Percentiles rank a stretch among this genome's conserved stretches.
Conservation (phyloP, 306 rosid genomes). For the Erythrophleum fordii region DNA sequence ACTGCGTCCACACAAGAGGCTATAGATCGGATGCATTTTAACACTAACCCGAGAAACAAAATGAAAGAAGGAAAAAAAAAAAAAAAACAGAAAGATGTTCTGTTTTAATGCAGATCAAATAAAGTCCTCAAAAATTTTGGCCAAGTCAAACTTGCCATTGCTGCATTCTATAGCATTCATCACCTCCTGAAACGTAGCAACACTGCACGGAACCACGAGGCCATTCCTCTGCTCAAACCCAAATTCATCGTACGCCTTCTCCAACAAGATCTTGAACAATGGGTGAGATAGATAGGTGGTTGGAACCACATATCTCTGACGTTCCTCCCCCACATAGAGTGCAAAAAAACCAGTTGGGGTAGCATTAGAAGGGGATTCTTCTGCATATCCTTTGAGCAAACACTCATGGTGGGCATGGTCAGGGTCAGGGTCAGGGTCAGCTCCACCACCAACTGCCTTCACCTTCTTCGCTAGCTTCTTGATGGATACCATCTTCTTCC, state of each 20-base stretch:
- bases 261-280: constrained; percentile 80
- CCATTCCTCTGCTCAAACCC: constrained; percentile 77
- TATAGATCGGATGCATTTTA: background rate
- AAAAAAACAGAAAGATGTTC: background rate
- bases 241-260: constrained; percentile 73
- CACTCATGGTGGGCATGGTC: constrained; percentile 39
- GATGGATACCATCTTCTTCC: constrained; percentile 58
- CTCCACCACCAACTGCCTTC: constrained; percentile 49
- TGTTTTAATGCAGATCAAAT: constrained; percentile 29
- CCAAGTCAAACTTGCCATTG: constrained; percentile 69
- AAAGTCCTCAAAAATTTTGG: constrained; percentile 66
- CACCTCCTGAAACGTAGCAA: constrained; percentile 70
- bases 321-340: constrained; percentile 79
- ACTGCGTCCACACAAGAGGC: constrained; percentile 7
- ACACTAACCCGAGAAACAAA: background rate
- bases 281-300: constrained; percentile 78
- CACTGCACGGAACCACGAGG: constrained; percentile 78
- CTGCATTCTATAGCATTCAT: constrained; percentile 66
- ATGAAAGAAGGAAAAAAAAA: too few species aligned
- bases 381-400: constrained; percentile 45
- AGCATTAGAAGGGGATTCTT: constrained; percentile 15
- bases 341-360: constrained; percentile 72
- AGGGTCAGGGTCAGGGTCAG: background rate
- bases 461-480: constrained; percentile 65
- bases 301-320: constrained; percentile 66